Evolutionary conservation across 345 rosid species (phyloP), one percentile per base, ranked within the genome.

Genomic region (Hypericum perforatum): DNA sequence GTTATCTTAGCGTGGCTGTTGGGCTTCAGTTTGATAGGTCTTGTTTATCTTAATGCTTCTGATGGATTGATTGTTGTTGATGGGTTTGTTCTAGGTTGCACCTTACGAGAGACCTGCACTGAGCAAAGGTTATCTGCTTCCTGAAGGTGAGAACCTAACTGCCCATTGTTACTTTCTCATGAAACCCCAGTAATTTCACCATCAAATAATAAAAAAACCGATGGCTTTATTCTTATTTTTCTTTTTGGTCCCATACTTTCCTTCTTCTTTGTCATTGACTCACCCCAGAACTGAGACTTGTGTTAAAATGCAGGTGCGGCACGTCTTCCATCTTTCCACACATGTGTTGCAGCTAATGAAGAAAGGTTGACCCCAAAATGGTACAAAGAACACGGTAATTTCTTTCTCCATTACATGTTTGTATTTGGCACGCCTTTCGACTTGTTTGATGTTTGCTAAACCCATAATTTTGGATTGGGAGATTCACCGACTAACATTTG

Each of bases 261-360:
- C 50, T 42, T 14, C 45, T 49, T 41, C 43, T 10, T 39, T 16
- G 13, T 13, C n/a, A 52, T 37, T 41, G 29, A 5, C 13, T 22
- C 32, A 32, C 50, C 32, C 39, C 8, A 57, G 3, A 3, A 9
- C 39, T 52, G 45, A 58, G 46, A 39, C 8, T 58, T 59, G 11
- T 45, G 62, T 14, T 45, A 44, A 76, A 43, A 22, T 73, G 77
- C 88, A 85, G 96, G 73, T 67, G 91, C 98, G 38, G 77, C 95
- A 36, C 75, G 95, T 51, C 96, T 92, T 71, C 98, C 98, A 70
- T 71, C 94, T 54, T 92, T 92, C 73, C 97, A 88, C 79, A 92
- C 98, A 50, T 88, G 98, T 69, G 94, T 92, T 58, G 98, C 89
- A 67, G 83, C 82, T 58, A 73, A 81, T 61, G 98, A 88, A 70